A percentile compares a stretch with the other conserved stretches of the same genome.
phyloP scores from a whole-genome alignment of 345 rosid genomes.

The Noccaea bulbosa region DNA sequence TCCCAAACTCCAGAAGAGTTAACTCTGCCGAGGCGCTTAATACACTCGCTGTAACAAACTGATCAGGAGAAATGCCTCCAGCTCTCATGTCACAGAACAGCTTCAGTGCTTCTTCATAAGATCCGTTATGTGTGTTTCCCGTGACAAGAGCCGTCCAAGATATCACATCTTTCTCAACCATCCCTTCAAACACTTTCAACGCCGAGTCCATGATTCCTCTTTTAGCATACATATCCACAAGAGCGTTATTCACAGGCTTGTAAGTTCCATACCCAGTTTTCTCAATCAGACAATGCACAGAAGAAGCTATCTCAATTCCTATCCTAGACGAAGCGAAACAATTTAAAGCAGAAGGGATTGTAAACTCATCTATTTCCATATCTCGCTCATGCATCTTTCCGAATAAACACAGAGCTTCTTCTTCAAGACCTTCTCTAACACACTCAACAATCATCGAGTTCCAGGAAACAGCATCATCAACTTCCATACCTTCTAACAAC shows the following conservation, averaged over 20 bases:
- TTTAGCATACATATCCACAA: conserved; percentile 90
- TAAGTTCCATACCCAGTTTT: conserved; percentile 72
- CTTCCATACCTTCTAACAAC: conserved; percentile 53
- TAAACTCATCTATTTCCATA: conserved; percentile 67
- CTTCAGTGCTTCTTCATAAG: conserved; percentile 66
- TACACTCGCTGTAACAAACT: conserved; percentile 63
- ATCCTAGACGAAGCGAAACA: conserved; percentile 60
- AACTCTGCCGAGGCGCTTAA: conserved; percentile 79
- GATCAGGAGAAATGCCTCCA: conserved; percentile 62
- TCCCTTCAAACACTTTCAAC: conserved; percentile 58
- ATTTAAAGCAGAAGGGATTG: conserved; percentile 70
- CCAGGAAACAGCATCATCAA: conserved; percentile 73
- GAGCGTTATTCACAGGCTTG: conserved; percentile 77
- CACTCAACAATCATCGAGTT: conserved; percentile 83
- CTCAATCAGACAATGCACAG: conserved; percentile 71
- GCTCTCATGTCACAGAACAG: conserved; percentile 67
- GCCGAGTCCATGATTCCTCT: conserved; percentile 62
- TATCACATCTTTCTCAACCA: conserved; percentile 72
- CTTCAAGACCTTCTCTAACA: conserved; percentile 63
- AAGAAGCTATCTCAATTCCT: conserved; percentile 51
- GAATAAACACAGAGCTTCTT: conserved; percentile 70
- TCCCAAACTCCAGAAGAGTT: conserved; percentile 74
- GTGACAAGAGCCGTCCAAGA: conserved; percentile 95
- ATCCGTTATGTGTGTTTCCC: conserved; percentile 66
- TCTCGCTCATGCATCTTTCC: conserved; percentile 60